phyloP scores from a whole-genome alignment of 208 protist genomes.

The Acanthamoeba triangularis region DNA sequence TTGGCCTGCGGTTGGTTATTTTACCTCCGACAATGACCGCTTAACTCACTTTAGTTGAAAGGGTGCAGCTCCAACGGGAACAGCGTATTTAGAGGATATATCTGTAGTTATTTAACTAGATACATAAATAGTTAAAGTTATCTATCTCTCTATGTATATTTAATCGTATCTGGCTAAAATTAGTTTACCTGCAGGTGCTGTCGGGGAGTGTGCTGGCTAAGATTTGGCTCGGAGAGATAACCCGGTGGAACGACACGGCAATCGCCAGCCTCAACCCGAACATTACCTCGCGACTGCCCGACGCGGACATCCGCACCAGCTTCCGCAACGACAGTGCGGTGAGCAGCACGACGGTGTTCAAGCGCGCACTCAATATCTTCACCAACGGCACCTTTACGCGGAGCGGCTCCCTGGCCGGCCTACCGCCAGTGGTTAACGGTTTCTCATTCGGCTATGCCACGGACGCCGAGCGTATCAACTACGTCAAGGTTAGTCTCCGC shows the following conservation, averaged over 20 bases:
- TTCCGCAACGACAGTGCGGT: background rate
- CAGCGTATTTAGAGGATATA: too few relatives aligned
- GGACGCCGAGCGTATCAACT: background rate
- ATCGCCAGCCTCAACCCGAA: background rate
- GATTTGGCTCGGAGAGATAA: constrained; percentile 44
- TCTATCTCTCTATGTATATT: too few relatives aligned
- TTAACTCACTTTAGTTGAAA: too few relatives aligned
- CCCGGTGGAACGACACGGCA: constrained; percentile 12
- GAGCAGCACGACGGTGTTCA: background rate
- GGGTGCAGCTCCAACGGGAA: too few relatives aligned
- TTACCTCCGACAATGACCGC: too few relatives aligned
- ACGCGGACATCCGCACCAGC: background rate
- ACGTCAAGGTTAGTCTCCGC: background rate
- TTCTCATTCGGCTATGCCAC: background rate
- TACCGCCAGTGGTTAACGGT: background rate
- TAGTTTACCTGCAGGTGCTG: constrained; percentile 41
- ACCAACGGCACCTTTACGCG: background rate
- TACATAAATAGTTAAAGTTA: too few relatives aligned
- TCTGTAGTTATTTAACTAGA: too few relatives aligned
- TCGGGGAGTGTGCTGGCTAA: background rate
- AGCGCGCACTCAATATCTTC: background rate
- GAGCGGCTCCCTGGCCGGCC: background rate
- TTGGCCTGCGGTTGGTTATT: too few relatives aligned
- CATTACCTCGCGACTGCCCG: background rate
- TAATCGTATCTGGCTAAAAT: too few relatives aligned